These are phyloP conservation scores for Collybia sordida DNA, from an alignment of 768 basidiomycete genomes.

Conservation along the genomic window DNA sequence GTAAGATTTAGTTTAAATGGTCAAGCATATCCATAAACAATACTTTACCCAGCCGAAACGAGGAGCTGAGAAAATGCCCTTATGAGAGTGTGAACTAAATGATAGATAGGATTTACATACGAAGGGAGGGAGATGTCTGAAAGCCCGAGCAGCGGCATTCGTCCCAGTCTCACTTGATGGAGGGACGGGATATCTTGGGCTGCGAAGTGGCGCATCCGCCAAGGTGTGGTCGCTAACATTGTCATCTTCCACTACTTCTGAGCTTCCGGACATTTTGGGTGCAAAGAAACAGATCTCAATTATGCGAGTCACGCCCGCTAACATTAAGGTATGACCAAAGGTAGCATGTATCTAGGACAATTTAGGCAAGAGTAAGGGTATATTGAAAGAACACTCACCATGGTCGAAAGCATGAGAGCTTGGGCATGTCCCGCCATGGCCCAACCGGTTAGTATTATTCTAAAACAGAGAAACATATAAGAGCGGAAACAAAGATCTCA, in stretches of 20 bases:
- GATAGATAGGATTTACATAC: constrained; percentile 47
- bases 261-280: constrained; percentile 25
- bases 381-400: constrained; percentile 37
- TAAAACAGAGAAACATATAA: constrained; percentile 25
- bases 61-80: constrained; percentile 50
- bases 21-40: not conserved
- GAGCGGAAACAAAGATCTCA: not conserved
- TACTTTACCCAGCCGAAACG: constrained; percentile 64
- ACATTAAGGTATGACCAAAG: constrained; percentile 85
- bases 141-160: constrained; percentile 51
- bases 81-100: constrained; percentile 3
- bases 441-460: constrained; percentile 90
- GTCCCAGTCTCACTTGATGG: constrained; percentile 23
- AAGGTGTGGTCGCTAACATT: constrained; percentile 68
- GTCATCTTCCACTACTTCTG: constrained; percentile 43
- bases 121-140: constrained; percentile 87
- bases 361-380: not conserved
- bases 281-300: constrained; percentile 83
- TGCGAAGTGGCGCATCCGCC: constrained; percentile 30
- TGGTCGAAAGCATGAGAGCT: constrained; percentile 79
- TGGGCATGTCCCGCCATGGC: constrained; percentile 92
- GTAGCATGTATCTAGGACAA: constrained; percentile 66
- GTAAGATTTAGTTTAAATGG: not conserved
- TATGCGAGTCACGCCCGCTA: constrained; percentile 77
- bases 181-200: constrained; percentile 10